These are phyloP conservation scores for Solanum megistacrolobum DNA, from an alignment of 257 asterid species.

Conservation along the genomic window DNA sequence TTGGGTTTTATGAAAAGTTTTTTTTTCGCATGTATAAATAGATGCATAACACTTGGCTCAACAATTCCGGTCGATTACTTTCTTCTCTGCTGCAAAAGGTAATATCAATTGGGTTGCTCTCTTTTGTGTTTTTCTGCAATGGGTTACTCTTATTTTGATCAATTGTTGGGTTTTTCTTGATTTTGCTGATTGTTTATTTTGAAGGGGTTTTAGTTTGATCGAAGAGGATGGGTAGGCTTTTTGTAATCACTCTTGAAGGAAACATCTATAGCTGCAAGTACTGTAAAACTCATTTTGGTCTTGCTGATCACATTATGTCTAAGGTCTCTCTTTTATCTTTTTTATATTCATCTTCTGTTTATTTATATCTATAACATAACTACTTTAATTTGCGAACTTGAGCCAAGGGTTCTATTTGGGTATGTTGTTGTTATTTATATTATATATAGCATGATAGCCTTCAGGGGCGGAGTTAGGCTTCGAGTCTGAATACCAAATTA, in stretches of 20 bases:
- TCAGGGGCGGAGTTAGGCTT: not conserved
- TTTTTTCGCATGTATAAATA: not conserved
- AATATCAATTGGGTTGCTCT: not conserved
- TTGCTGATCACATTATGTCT: constrained; percentile 44
- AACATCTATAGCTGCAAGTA: constrained; percentile 56
- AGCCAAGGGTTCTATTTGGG: no score
- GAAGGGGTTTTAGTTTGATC: not conserved
- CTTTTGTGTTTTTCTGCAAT: not conserved
- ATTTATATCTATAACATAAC: not conserved
- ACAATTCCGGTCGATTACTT: not conserved
- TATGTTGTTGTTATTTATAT: not conserved
- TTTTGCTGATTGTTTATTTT: not conserved
- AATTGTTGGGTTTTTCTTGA: not conserved
- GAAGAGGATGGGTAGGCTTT: constrained; percentile 58
- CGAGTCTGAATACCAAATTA: not conserved
- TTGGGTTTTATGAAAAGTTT: not conserved
- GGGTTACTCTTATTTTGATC: not conserved
- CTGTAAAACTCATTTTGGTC: constrained; percentile 65
- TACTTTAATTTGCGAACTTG: not conserved
- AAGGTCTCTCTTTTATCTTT: constrained; percentile 25
- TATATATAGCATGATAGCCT: not conserved
- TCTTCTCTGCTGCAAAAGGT: not conserved
- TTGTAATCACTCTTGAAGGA: constrained; percentile 51
- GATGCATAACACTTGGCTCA: not conserved
- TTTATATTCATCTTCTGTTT: not conserved